phyloP scores from a whole-genome alignment of 768 basidiomycete species.

The Lyophyllum shimeji region DNA sequence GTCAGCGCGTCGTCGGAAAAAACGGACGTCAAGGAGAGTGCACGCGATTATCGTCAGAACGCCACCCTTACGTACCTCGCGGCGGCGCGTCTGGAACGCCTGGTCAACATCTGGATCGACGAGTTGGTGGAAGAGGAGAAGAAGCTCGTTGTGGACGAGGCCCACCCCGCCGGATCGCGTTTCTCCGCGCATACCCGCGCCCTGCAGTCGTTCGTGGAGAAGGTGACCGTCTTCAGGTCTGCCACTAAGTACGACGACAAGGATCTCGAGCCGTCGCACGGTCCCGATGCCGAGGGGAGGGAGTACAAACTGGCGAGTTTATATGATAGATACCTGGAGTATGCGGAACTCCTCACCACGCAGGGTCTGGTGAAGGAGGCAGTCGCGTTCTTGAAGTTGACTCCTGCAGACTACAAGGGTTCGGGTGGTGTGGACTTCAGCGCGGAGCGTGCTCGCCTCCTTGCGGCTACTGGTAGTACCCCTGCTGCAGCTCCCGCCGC shows the following conservation, averaged over 20 bases:
- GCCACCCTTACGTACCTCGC: constrained; percentile 94
- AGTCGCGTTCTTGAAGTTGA: constrained; percentile 72
- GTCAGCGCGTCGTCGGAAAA: constrained; percentile 52
- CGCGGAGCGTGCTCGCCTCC: constrained; percentile 38
- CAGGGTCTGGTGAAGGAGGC: constrained; percentile 91
- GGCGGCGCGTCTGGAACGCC: constrained; percentile 81
- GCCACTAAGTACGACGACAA: constrained; percentile 79
- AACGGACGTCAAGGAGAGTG: constrained; percentile 39
- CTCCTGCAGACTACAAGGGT: constrained; percentile 77
- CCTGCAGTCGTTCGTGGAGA: constrained; percentile 93
- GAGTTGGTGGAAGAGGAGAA: constrained; percentile 88
- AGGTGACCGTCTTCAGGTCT: constrained; percentile 90
- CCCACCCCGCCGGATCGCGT: constrained; percentile 45
- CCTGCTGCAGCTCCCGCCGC: constrained; percentile 13
- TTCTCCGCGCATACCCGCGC: constrained; percentile 85
- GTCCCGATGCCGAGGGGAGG: constrained; percentile 47
- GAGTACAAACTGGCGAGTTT: constrained; percentile 81
- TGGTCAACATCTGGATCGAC: constrained; percentile 90
- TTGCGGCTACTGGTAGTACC: constrained; percentile 28
- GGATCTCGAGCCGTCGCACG: constrained; percentile 51
- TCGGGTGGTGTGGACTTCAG: constrained; percentile 39
- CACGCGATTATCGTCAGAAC: constrained; percentile 68
- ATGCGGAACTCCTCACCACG: constrained; percentile 86
- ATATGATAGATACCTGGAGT: constrained; percentile 95
- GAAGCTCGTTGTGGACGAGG: constrained; percentile 38